Conservation (phyloP, 495 filamentous ascomycete genomes). For the Chlorociboria aeruginascens region DNA sequence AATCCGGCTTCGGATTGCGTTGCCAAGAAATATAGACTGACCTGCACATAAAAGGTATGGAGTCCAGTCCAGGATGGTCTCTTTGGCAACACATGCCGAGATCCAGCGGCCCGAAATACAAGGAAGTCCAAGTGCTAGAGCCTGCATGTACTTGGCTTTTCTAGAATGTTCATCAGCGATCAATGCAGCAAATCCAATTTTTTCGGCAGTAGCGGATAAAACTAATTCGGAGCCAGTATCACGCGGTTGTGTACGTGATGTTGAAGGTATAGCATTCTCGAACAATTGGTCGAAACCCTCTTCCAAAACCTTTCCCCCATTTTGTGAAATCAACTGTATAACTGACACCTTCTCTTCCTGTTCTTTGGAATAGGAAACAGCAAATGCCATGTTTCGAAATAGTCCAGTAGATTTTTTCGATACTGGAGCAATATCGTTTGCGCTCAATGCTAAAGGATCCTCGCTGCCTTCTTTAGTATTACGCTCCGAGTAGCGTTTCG, state of each 20-base stretch:
- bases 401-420: neutral
- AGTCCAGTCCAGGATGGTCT: slow-evolving; percentile 55
- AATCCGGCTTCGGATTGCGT: slow-evolving; percentile 63
- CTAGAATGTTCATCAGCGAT: slow-evolving; percentile 81
- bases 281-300: slow-evolving; percentile 83
- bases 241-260: slow-evolving; percentile 3
- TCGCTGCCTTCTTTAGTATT: slow-evolving; percentile 1
- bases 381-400: slow-evolving; percentile 18
- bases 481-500: slow-evolving; percentile 7
- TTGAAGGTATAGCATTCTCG: slow-evolving; percentile 11
- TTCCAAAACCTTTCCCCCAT: slow-evolving; percentile 63
- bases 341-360: slow-evolving; percentile 11
- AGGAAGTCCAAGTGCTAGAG: slow-evolving; percentile 79
- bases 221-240: slow-evolving; percentile 11
- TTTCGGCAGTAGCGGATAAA: slow-evolving; percentile 31
- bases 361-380: slow-evolving; percentile 15
- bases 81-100: slow-evolving; percentile 50
- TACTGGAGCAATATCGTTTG: neutral
- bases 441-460: slow-evolving; percentile 6
- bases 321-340: slow-evolving; percentile 25
- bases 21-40: slow-evolving; percentile 61
- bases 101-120: slow-evolving; percentile 77
- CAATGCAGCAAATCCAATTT: slow-evolving; percentile 66
- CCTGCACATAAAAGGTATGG: slow-evolving; percentile 82
- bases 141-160: slow-evolving; percentile 91